Percentiles rank a stretch among this genome's conserved stretches.
phyloP scores from a whole-genome alignment of 345 rosid species.

The Isatis tinctoria region DNA sequence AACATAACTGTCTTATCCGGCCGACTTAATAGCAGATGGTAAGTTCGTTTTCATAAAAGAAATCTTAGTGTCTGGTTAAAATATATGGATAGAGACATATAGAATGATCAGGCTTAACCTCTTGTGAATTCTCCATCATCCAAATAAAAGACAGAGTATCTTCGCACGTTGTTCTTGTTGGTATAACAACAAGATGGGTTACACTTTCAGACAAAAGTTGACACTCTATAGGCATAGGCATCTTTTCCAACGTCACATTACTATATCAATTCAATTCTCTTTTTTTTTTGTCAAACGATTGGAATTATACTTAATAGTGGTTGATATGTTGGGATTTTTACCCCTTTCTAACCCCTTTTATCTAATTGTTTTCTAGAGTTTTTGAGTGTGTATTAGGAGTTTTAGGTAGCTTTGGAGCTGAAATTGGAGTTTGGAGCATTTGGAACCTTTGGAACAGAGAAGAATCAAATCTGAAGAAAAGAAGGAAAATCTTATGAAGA shows the following conservation, averaged over 20 bases:
- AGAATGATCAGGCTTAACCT: conserved; percentile 14
- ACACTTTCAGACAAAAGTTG: conserved; percentile 23
- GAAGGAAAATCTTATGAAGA: no score
- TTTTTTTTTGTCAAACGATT: no score
- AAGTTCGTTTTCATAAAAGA: conserved; percentile 13
- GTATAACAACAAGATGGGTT: neutral
- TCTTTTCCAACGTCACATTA: conserved; percentile 15
- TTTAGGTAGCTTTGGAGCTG: no score
- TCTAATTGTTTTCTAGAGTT: no score
- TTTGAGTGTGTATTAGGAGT: no score
- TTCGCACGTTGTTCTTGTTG: conserved; percentile 32
- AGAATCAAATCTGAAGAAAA: no score
- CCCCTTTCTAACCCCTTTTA: no score
- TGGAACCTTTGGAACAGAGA: no score
- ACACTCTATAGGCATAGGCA: conserved; percentile 19
- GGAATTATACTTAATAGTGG: no score
- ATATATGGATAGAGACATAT: conserved; percentile 22
- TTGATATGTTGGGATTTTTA: no score
- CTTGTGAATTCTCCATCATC: conserved; percentile 30
- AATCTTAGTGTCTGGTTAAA: conserved; percentile 11
- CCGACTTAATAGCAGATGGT: conserved; percentile 8
- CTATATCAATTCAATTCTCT: neutral
- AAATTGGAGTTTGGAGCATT: no score
- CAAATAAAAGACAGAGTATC: conserved; percentile 28
- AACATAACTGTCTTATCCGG: conserved; percentile 19